A percentile compares a stretch with the other conserved stretches of the same genome.
Conservation (phyloP, 768 basidiomycete species). For the Boletus reticulatus region DNA sequence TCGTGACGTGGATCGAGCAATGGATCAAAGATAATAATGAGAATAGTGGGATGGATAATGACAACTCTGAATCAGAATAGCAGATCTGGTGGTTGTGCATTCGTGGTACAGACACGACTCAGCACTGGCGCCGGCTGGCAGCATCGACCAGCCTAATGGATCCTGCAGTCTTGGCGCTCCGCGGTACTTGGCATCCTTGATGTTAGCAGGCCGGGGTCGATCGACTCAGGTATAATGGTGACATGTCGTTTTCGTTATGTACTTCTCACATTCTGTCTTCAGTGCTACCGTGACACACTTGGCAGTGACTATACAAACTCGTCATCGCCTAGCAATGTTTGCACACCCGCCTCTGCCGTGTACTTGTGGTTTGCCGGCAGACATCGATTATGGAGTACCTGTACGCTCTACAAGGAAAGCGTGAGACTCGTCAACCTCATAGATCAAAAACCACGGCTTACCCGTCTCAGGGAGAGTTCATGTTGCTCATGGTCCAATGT, state of each 20-base stretch:
- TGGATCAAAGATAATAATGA: conserved; percentile 49
- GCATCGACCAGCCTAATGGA: too few species aligned
- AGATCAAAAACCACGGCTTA: not conserved
- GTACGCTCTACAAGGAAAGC: not conserved
- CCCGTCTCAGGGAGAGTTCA: conserved; percentile 1
- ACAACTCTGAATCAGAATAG: not conserved
- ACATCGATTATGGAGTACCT: conserved; percentile 5
- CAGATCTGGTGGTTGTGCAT: too few species aligned
- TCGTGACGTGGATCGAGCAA: conserved; percentile 81
- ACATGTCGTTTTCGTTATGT: not conserved
- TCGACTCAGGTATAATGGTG: not conserved
- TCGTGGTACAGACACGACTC: too few species aligned
- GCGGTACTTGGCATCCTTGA: too few species aligned
- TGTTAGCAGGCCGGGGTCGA: too few species aligned
- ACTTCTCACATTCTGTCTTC: not conserved
- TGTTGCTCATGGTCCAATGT: not conserved
- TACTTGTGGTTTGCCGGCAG: not conserved
- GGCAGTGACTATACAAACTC: not conserved
- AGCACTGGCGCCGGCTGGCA: too few species aligned
- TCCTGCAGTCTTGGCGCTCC: too few species aligned
- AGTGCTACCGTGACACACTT: not conserved
- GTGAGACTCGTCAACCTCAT: too few species aligned
- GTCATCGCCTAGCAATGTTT: not conserved
- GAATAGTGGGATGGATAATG: not conserved
- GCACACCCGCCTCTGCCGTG: conserved; percentile 11